Evolutionary conservation across 1,139 yeast genomes (phyloP).

Genomic region (Magnusiomyces magnusii): DNA sequence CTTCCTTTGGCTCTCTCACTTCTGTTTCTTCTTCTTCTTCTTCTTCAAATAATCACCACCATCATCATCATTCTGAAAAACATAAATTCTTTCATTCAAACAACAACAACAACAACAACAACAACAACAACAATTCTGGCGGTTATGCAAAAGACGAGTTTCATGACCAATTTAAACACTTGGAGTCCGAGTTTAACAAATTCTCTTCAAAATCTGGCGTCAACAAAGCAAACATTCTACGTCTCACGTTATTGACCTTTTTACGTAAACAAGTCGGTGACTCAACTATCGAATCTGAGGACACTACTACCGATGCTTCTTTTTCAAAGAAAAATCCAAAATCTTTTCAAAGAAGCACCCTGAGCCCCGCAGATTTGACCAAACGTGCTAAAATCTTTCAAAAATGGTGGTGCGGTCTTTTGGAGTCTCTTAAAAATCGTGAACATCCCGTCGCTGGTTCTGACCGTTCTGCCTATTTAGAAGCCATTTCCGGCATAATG

Average conservation of each 20-base stretch:
- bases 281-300: constrained; percentile 26
- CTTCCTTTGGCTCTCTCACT: background rate
- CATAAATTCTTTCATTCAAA: background rate
- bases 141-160: background rate
- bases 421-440: constrained; percentile 37
- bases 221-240: constrained; percentile 55
- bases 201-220: constrained; percentile 44
- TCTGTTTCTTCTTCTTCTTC: background rate
- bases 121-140: background rate
- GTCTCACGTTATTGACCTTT: constrained; percentile 62
- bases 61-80: background rate
- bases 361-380: constrained; percentile 26
- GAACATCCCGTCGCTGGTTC: constrained; percentile 36
- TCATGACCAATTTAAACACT: constrained; percentile 21
- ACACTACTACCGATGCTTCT: constrained; percentile 21
- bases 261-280: constrained; percentile 37
- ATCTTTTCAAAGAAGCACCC: constrained; percentile 26
- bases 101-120: too few relatives aligned
- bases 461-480: constrained; percentile 66
- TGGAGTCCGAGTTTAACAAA: constrained; percentile 25
- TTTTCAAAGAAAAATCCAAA: constrained; percentile 25
- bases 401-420: constrained; percentile 60
- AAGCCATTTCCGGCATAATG: constrained; percentile 60
- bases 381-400: constrained; percentile 36
- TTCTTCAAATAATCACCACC: background rate